These are phyloP conservation scores for Incumbomyces delicatus DNA, from an alignment of 2,329 filamentous ascomycete species.

Conservation along the genomic window DNA sequence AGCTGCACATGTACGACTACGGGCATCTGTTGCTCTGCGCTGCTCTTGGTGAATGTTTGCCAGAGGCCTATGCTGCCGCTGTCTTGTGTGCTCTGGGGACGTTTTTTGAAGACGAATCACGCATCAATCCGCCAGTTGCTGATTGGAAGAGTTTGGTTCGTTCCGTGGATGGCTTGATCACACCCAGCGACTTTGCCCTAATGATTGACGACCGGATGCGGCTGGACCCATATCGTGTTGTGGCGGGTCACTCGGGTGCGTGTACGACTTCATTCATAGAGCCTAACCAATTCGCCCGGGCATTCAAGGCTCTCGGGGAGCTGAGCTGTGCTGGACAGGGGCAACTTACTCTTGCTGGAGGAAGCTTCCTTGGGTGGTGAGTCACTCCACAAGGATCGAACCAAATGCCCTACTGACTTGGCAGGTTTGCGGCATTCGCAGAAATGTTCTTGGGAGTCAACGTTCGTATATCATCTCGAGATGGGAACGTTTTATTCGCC, in stretches of 20 bases:
- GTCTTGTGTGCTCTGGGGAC: conserved; percentile 12
- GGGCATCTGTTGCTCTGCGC: conserved; percentile 16
- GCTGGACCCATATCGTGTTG: conserved; percentile 14
- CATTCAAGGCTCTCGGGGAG: conserved; percentile 12
- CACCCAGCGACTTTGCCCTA: conserved; percentile 15
- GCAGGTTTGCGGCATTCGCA: conserved; percentile 9
- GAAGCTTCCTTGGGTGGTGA: conserved; percentile 16
- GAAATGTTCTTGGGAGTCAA: conserved; percentile 8
- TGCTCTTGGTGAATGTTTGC: conserved; percentile 16
- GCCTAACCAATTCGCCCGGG: conserved; percentile 11
- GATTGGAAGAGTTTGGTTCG: conserved; percentile 12
- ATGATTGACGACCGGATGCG: conserved; percentile 18
- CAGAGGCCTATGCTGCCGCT: conserved; percentile 13
- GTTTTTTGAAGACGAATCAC: conserved; percentile 9
- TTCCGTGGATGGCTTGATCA: conserved; percentile 14
- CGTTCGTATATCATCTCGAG: conserved; percentile 10
- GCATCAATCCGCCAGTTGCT: conserved; percentile 14
- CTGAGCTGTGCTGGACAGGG: conserved; percentile 10
- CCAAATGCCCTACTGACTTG: conserved; percentile 9
- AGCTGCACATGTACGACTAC: conserved; percentile 15
- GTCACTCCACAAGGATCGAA: conserved; percentile 15
- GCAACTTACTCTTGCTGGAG: conserved; percentile 16
- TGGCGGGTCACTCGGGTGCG: neutral
- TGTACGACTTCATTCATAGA: conserved; percentile 6
- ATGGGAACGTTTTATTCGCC: neutral